These are phyloP conservation scores for Schizothecium vesticola DNA, from an alignment of 495 filamentous ascomycete species.

Conservation along the genomic window DNA sequence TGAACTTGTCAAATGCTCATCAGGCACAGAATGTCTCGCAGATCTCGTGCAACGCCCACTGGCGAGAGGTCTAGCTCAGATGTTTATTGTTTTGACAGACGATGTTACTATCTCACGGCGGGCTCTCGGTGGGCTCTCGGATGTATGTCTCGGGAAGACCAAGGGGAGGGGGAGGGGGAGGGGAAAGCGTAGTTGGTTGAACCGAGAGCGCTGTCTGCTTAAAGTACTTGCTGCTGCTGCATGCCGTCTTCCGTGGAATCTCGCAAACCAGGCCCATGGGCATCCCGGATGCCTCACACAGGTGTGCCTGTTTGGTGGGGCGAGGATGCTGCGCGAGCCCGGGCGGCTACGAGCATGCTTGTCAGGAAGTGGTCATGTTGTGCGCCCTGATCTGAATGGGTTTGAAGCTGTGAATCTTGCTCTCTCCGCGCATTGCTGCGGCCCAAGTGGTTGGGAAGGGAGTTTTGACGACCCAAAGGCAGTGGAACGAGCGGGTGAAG, in stretches of 20 bases:
- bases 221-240: background rate
- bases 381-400: background rate
- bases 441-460: background rate
- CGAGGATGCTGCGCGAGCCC: background rate
- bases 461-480: background rate
- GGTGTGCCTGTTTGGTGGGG: background rate
- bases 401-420: background rate
- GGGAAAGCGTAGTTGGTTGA: background rate
- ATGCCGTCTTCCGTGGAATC: background rate
- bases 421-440: background rate
- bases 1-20: background rate
- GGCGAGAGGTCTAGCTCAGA: background rate
- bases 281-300: background rate
- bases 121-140: background rate
- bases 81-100: background rate
- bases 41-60: background rate
- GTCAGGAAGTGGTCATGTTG: background rate
- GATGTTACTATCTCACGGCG: background rate
- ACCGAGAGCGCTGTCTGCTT: background rate
- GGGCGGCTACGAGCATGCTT: background rate
- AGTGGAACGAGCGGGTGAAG: background rate
- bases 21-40: slow-evolving; percentile 1
- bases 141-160: background rate
- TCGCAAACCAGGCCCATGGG: background rate
- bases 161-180: background rate